Conservation (phyloP, 768 basidiomycete species). For the Termitomyces heimii region DNA sequence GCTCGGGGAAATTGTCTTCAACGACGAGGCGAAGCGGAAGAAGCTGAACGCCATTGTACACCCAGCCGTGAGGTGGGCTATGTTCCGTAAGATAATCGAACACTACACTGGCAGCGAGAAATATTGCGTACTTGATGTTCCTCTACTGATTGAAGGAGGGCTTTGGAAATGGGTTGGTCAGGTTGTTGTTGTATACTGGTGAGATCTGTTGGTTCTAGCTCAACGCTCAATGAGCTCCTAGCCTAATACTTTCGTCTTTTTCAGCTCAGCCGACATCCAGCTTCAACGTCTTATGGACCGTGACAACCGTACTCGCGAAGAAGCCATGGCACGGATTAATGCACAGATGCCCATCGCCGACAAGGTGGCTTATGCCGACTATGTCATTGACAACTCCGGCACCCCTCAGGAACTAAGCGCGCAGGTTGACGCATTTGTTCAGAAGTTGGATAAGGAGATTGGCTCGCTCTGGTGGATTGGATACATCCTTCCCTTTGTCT, state of each 20-base stretch:
- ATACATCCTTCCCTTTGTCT: slow-evolving; percentile 14
- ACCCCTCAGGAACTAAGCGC: slow-evolving; percentile 56
- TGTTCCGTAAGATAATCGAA: slow-evolving; percentile 60
- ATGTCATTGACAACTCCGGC: slow-evolving; percentile 88
- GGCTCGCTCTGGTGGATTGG: slow-evolving; percentile 53
- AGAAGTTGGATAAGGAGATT: slow-evolving; percentile 34
- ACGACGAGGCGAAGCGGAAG: slow-evolving; percentile 62
- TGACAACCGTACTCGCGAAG: slow-evolving; percentile 57
- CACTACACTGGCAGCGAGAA: slow-evolving; percentile 76
- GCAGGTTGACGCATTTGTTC: slow-evolving; percentile 44
- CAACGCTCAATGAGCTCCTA: background rate
- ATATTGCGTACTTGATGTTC: slow-evolving; percentile 84
- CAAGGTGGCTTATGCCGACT: slow-evolving; percentile 82
- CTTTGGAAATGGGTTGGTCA: slow-evolving; percentile 79
- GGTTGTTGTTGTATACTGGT: slow-evolving; percentile 93
- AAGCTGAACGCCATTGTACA: slow-evolving; percentile 84
- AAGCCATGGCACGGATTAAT: slow-evolving; percentile 68
- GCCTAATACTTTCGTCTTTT: background rate
- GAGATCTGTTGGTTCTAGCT: slow-evolving; percentile 12
- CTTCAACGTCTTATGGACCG: slow-evolving; percentile 76
- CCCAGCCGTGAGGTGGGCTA: slow-evolving; percentile 80
- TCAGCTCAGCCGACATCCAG: slow-evolving; percentile 56
- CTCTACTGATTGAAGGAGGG: slow-evolving; percentile 84
- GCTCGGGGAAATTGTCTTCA: slow-evolving; percentile 83
- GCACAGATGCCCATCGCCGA: slow-evolving; percentile 76